These are phyloP conservation scores for Helichrysum umbraculigerum DNA, from an alignment of 129 eudicot species.

Conservation along the genomic window DNA sequence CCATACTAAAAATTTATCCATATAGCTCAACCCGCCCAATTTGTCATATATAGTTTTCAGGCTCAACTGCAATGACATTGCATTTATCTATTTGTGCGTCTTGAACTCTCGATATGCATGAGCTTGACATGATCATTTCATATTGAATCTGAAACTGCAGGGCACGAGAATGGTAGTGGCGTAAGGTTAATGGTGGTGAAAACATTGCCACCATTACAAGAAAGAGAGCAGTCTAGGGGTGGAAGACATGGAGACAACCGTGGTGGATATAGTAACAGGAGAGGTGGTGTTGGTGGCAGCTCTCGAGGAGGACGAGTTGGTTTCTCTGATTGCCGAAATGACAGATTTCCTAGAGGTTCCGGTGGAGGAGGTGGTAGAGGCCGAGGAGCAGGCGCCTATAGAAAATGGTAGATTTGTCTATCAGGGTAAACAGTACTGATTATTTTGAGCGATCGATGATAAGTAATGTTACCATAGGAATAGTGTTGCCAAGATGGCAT, in stretches of 20 bases:
- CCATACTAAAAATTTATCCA: not conserved
- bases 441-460: conserved; percentile 21
- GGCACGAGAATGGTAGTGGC: conserved; percentile 41
- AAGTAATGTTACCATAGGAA: not conserved
- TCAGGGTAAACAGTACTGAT: not conserved
- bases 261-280: conserved; percentile 7
- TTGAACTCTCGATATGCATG: not conserved
- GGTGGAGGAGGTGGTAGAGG: conserved; percentile 53
- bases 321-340: conserved; percentile 37
- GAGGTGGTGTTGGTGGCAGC: conserved; percentile 34
- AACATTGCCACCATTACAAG: conserved; percentile 67
- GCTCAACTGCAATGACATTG: not conserved
- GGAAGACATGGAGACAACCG: conserved; percentile 32
- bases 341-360: conserved; percentile 35
- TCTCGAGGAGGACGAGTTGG: conserved; percentile 35
- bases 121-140: not conserved
- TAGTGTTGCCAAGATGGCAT: conserved; percentile 7
- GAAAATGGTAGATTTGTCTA: conserved; percentile 43
- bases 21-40: not conserved
- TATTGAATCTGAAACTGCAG: not conserved
- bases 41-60: not conserved
- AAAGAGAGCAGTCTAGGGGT: conserved; percentile 56
- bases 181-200: conserved; percentile 66
- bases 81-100: not conserved
- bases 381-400: conserved; percentile 25